Conservation (phyloP, 2,329 filamentous ascomycete genomes). For the Stagonosporopsis tanaceti region DNA sequence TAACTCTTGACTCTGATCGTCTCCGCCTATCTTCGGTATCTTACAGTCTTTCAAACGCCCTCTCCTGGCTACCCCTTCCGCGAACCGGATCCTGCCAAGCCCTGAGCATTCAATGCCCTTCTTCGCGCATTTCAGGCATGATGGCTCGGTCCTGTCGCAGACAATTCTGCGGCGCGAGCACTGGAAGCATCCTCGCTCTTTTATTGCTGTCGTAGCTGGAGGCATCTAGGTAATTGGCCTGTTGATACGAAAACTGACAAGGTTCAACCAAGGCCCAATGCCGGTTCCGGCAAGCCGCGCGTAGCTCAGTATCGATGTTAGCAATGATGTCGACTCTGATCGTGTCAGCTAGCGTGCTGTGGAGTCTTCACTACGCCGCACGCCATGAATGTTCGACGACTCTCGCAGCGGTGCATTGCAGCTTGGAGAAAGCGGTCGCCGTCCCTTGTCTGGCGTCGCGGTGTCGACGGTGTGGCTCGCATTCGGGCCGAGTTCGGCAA, state of each 20-base stretch:
- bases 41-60: conserved; percentile 29
- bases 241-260: neutral
- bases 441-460: neutral
- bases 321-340: neutral
- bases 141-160: conserved; percentile 52
- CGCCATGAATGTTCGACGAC: neutral
- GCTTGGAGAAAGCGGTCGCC: neutral
- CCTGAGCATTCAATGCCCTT: conserved; percentile 52
- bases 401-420: neutral
- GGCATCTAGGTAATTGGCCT: neutral
- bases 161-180: conserved; percentile 50
- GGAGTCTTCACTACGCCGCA: neutral
- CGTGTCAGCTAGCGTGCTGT: neutral
- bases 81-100: conserved; percentile 50
- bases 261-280: too few relatives aligned
- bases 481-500: conserved; percentile 7
- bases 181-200: conserved; percentile 47
- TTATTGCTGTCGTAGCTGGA: neutral
- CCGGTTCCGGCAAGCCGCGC: neutral
- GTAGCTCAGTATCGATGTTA: neutral
- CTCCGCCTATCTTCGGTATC: conserved; percentile 15
- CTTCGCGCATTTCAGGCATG: conserved; percentile 52
- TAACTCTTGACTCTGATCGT: neutral
- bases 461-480: neutral
- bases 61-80: conserved; percentile 36